Base-by-base conservation (phyloP, 2,329 filamentous ascomycete genomes). In the Leptographium radiaticola region DNA sequence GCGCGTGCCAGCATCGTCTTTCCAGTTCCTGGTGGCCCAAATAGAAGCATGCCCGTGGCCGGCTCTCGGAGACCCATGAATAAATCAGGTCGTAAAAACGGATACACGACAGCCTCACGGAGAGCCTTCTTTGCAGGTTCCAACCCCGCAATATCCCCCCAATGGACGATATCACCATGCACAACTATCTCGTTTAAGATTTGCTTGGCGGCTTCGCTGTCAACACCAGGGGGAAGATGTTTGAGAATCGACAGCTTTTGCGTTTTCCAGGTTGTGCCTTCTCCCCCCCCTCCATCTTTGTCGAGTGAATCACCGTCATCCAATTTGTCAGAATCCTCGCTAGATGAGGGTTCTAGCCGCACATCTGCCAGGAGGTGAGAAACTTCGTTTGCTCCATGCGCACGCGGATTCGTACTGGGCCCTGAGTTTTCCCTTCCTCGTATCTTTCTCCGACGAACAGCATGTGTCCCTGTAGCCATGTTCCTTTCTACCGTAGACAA, bases 1-100 rank as follows among this genome's bases (percentile, higher is more conserved):
- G 89, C 89, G 59, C 93, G 81, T 11, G 93, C 93, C 40, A 98
- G 74, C 93, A 98, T 98, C 0, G 93, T 98, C 69, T 98, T 98
- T 52, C 93, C 93, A 0, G 93, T 98, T n/a, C 93, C 93, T 0
- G 93, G 93, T 1, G 93, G 93, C 0, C 93, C 93, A 64, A 98
- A 98, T 1, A 98, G 75, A 1, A 98, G 75, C 88, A 98, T 97
- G 7, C 93, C 93, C 55, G 89, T 77, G 15, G 93, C 91, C 20
- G 93, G 93, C 65, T 98, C 93, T 42, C 93, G 85, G 12, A 98
- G 75, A 0, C 93, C 93, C 79, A 91, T 93, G 70, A 98, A 98
- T 2, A 98, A 72, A 68, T 98, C 93, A 1, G 93, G 93, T 1
- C 93, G 85, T 12, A 98, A 72, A 65, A 98, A 97, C 0, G 93